Percentiles rank a stretch among this genome's conserved stretches.
Conservation (phyloP, 2,329 filamentous ascomycete genomes). For the Monilinia laxa region DNA sequence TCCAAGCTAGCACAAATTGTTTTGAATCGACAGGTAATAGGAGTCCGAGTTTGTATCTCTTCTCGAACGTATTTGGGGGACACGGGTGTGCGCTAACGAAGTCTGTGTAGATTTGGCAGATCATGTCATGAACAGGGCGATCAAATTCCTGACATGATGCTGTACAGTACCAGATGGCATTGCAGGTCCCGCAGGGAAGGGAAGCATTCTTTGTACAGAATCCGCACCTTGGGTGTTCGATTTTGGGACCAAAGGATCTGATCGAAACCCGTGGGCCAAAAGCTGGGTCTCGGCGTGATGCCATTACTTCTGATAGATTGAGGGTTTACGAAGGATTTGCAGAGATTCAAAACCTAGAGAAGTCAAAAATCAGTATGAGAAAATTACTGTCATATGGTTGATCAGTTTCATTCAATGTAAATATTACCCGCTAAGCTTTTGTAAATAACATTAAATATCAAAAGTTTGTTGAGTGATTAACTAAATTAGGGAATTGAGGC, state of each 20-base stretch:
- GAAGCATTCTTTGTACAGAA: conserved; percentile 8
- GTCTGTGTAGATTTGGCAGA: conserved; percentile 5
- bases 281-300: neutral
- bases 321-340: neutral
- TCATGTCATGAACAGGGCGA: conserved; percentile 1
- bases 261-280: conserved; percentile 12
- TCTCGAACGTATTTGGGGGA: neutral
- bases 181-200: neutral
- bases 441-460: neutral
- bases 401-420: too few relatives aligned
- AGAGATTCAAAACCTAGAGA: neutral
- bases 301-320: neutral
- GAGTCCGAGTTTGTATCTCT: conserved; percentile 17
- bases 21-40: neutral
- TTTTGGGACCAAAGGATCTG: conserved; percentile 9
- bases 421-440: neutral
- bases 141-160: neutral
- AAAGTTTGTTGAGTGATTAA: neutral
- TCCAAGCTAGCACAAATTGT: neutral
- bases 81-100: conserved; percentile 5
- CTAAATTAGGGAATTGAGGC: accelerated
- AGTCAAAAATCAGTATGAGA: neutral
- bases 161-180: conserved; percentile 13
- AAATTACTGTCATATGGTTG: neutral
- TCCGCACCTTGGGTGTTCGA: conserved; percentile 7